Evolutionary conservation across 768 basidiomycete genomes (phyloP), one percentile per base, ranked within the genome.

Genomic region (Chalciporus pseudorubinellus): DNA sequence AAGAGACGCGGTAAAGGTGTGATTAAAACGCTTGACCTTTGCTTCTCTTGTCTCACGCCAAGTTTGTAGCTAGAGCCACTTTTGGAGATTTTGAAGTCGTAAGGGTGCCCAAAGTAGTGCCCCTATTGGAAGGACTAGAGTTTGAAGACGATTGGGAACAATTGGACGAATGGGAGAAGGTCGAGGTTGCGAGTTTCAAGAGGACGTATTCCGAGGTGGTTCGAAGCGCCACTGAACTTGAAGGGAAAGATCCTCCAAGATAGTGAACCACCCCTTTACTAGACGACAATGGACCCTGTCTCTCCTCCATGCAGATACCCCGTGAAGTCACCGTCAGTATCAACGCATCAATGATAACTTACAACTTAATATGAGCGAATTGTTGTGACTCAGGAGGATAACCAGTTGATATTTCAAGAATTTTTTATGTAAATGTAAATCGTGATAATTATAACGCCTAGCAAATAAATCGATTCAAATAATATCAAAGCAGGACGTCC

Each of bases 141-240:
- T 20, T 48, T 13, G 53, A 42, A 13, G 41, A 52, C 44, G 6
- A 18, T 26, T 59, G 51, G 47, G 29, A 22, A 14, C 24, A 45
- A 22, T n/a, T n/a, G n/a, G 31, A 41, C 2, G 64, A 53, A n/a
- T 66, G 65, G 65, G 64, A 64, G 29, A 56, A 51, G 26, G 16
- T 69, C 6, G 59, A 64, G 19, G 44, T n/a, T 10, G n/a, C 21
- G 9, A 41, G 22, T n/a, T 42, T 50, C 42, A 56, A 50, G 51
- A 58, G 51, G 33, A 53, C 53, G 14, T 67, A 66, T 46, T 61
- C 62, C 0, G 64, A 69, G 44, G 67, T 55, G 19, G 57, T 46
- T 22, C 63, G 8, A n/a, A 51, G 50, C 4, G 34, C 52, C 11
- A 22, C 28, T 28, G 14, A 18, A 16, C 3, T 39, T 3, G 53